phyloP scores from a whole-genome alignment of 441 rosid genomes.

The Gossypium trilobum region DNA sequence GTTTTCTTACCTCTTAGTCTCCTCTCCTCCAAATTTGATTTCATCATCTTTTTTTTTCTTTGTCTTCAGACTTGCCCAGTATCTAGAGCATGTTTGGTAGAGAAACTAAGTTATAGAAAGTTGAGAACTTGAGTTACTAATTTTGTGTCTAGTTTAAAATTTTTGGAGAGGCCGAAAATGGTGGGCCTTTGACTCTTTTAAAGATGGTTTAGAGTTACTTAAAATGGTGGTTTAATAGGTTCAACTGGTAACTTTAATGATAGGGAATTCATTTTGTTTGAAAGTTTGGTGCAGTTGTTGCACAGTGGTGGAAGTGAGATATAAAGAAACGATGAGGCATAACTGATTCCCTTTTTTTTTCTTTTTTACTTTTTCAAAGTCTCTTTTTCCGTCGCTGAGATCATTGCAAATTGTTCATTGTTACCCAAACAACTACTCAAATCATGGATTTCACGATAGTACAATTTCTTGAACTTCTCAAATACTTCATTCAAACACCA shows the following conservation, averaged over 20 bases:
- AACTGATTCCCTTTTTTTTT: neutral
- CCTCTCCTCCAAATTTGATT: neutral
- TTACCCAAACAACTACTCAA: neutral
- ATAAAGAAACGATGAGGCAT: neutral
- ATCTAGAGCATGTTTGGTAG: neutral
- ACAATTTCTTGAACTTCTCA: constrained; percentile 6
- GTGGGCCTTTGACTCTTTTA: neutral
- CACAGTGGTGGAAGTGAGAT: neutral
- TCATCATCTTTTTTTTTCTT: neutral
- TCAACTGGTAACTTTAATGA: neutral
- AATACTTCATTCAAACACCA: neutral
- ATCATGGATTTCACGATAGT: neutral
- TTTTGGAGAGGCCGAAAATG: neutral
- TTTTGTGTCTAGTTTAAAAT: neutral
- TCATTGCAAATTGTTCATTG: neutral
- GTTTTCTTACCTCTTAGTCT: neutral
- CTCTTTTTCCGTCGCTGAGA: neutral
- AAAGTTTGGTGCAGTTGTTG: neutral
- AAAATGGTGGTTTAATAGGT: neutral
- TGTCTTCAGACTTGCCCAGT: neutral
- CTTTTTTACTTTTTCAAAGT: neutral
- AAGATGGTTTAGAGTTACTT: neutral
- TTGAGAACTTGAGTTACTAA: neutral
- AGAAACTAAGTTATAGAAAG: neutral
- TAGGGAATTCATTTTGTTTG: neutral